Base-by-base conservation (phyloP, 2,329 filamentous ascomycete genomes). In the Fusarium musae region DNA sequence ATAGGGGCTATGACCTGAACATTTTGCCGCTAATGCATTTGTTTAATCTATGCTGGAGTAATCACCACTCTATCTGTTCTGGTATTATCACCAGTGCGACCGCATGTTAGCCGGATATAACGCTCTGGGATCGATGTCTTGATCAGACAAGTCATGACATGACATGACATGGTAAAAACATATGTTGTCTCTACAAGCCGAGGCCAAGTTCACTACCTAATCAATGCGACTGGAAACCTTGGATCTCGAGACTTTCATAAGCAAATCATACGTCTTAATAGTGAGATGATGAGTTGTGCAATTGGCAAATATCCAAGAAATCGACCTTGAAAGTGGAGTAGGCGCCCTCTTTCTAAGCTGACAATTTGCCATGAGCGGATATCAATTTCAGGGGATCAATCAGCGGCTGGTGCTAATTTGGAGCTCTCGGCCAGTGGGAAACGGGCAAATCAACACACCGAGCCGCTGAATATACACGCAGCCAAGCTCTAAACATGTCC, bases 281-380 rank as follows among this genome's bases (percentile, higher is more conserved):
- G 37, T 30, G 50, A 59, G 63, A 34, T 66, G 47, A 46, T 63
- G 54, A 58, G 54, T 62, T 63, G 66, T 64, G 58, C 59, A 63
- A 53, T 77, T 34, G 68, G 73, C 62, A 67, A 69, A 57, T 60
- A 64, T 53, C 65, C 69, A 74, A 50, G 43, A 70, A 72, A 73
- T 59, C 52, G 69, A 62, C 58, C 75, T 78, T 72, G 57, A 53
- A 50, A 75, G 75, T 78, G 75, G 75, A 67, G 32, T 44, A 30
- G 23, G 34, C 39, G 60, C 59, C 47, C 43, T 66, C 63, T 73
- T 66, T 69, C 68, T 69, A 57, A 66, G 70, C 65, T 77, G 68
- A 78, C 74, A 78, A 78, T 78, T 78, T 78, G 63, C 70, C 66
- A 62, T 61, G 66, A 68, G 63, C 60, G 65, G 59, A 60, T 64